Base-by-base conservation (phyloP, 352 stramenopile genomes). In the Pythium aphanidermatum region DNA sequence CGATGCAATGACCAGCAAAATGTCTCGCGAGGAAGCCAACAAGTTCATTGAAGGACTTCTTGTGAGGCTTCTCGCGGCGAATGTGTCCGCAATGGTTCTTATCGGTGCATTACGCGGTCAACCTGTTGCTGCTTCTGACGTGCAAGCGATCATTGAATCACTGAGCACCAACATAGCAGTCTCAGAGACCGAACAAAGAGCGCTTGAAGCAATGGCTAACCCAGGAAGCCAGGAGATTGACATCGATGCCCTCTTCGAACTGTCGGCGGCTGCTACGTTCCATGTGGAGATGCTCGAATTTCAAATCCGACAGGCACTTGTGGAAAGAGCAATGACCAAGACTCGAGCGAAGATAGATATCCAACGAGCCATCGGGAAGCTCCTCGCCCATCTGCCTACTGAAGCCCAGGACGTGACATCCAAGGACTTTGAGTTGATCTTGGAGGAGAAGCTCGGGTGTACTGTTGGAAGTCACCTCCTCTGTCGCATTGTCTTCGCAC, bases 251-350 rank as follows among this genome's bases (percentile, higher is more conserved):
- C 26, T 73, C 2, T 17, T 48, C 5, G 63, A 77, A 12, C 33
- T 65, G 5, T 53, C 53, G 1, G 52, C 53, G 2, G 49, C 52
- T 1, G 43, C 57, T n/a, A 59, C 50, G 3, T 81, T 81, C 44
- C 58, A 52, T 11, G 40, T 73, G 17, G 69, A 81, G 46, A 49
- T 77, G 25, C 59, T 68, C 34, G 69, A 81, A 45, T 71, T 71
- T 42, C 63, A 81, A 44, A 38, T 81, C 12, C 69, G 69, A 4
- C 43, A 60, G 7, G 59, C 60, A 0, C 36, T 76, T 20, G 19
- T 58, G 0, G 40, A 62, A 11, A 44, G 52, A 4, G 28, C 51
- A 6, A 52, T 29, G 4, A 39, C 25, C 9, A 72, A 70, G 29
- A 30, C 28, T 3, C 55, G 60, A 16, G 52, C 38, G 3, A 65